Base-by-base conservation (phyloP, 176 grass and related monocot species). In the Hyparrhenia diplandra region DNA sequence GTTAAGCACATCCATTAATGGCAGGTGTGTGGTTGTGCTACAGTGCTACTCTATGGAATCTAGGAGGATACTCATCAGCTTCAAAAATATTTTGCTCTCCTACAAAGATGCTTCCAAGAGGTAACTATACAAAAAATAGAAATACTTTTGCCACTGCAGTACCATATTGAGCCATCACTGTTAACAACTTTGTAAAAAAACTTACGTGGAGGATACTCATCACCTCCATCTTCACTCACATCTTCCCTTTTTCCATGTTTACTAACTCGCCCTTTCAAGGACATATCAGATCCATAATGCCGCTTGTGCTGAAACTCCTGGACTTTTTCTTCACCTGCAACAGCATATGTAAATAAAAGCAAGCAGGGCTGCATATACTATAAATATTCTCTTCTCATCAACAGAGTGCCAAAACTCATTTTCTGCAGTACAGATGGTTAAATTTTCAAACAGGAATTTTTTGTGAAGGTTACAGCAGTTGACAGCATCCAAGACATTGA, bases 191-290 rank as follows among this genome's bases (percentile, higher is more conserved):
- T 66, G 35, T 65, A 24, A 36, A 66, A 49, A 72, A 88, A 83
- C 86, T 91, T 84, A 97, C 91, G 59, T 76, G 75, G 86, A 85
- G 84, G 90, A 80, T 84, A 85, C 54, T 79, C 88, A 85, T 89
- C 79, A 70, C 74, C 92, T 79, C 81, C 95, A 83, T 76, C 81
- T 62, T 93, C 86, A 86, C 75, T 83, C 13, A 66, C 68, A 71
- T 87, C 82, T 85, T 95, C 86, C 82, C 80, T 81, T 87, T 94
- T 98, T 76, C 88, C 62, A 32, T 69, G 74, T 90, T 98, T 98
- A 75, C 86, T 86, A 49, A 84, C 73, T 83, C 82, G 88, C 34
- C 88, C 88, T 84, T 76, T 98, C 65, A 89, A 91, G 78, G 90
- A 95, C 58, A 94, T 64, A 69, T 88, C 82, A 51, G 88, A 79